Evolutionary conservation across 2,329 filamentous ascomycete species (phyloP).

Genomic region (Botryosphaeria dothidea): DNA sequence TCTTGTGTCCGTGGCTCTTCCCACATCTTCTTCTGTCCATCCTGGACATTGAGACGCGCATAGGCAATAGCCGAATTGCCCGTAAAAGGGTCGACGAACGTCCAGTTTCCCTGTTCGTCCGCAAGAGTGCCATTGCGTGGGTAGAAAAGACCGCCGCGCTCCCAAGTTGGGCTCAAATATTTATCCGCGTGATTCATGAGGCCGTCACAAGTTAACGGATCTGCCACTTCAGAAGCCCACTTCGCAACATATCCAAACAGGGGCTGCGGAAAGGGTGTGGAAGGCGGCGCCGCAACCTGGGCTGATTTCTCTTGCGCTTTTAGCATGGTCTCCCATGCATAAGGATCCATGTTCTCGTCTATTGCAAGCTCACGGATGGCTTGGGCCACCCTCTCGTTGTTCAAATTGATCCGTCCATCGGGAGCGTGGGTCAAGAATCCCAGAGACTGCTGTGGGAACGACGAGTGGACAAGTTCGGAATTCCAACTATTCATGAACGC

Average conservation of each 20-base stretch:
- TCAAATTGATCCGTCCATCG: conserved; percentile 26
- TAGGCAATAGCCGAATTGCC: conserved; percentile 42
- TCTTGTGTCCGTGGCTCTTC: conserved; percentile 33
- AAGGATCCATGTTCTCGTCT: conserved; percentile 20
- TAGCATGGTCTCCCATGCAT: not conserved
- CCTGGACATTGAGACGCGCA: conserved; percentile 36
- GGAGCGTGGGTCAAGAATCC: conserved; percentile 31
- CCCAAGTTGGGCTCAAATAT: conserved; percentile 33
- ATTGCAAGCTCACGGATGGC: conserved; percentile 25
- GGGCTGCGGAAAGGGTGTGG: conserved; percentile 16
- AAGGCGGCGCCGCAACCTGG: not conserved
- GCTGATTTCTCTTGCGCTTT: not conserved
- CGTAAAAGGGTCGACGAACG: conserved; percentile 36
- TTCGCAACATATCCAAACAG: conserved; percentile 32
- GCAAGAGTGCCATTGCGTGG: conserved; percentile 27
- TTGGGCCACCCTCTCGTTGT: conserved; percentile 26
- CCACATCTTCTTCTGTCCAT: conserved; percentile 40
- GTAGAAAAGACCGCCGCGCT: conserved; percentile 40
- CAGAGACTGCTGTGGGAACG: conserved; percentile 19
- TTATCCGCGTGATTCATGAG: conserved; percentile 32
- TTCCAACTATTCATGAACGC: conserved; percentile 44
- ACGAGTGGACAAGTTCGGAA: conserved; percentile 28
- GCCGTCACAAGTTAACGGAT: conserved; percentile 23
- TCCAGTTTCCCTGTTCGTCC: conserved; percentile 29
- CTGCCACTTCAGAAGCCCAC: conserved; percentile 39